These are phyloP conservation scores for Candolleomyces aberdarensis DNA, from an alignment of 768 basidiomycete genomes.

Conservation along the genomic window DNA sequence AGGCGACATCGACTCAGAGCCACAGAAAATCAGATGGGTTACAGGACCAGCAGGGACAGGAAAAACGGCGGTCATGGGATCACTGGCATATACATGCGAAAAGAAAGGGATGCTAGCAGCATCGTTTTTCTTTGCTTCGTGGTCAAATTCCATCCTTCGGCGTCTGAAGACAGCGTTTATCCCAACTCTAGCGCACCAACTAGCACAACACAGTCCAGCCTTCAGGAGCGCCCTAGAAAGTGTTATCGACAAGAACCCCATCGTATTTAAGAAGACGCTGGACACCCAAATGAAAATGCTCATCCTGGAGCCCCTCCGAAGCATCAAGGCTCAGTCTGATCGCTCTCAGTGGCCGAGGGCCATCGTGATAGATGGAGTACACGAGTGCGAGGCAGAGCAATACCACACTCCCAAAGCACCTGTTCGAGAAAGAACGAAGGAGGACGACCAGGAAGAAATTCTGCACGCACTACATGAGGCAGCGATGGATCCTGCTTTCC, in stretches of 20 bases:
- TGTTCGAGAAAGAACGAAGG: background rate
- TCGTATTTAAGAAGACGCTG: background rate
- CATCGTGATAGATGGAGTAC: constrained; percentile 11
- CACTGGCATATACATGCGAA: constrained; percentile 3
- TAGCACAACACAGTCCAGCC: background rate
- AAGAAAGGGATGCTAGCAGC: constrained; percentile 2
- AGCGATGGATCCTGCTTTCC: background rate
- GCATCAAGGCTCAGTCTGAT: background rate
- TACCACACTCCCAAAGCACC: background rate
- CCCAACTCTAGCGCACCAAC: constrained; percentile 3
- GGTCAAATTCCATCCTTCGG: background rate
- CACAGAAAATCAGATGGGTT: background rate
- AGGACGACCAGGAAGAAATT: background rate
- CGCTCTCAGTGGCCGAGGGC: background rate
- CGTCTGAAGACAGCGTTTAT: background rate
- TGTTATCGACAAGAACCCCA: background rate
- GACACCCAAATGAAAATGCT: background rate
- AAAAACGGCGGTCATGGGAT: constrained; percentile 9
- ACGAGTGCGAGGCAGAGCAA: constrained; percentile 7
- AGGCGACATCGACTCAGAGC: background rate
- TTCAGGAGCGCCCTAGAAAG: background rate
- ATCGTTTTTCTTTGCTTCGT: constrained; percentile 11
- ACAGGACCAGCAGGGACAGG: constrained; percentile 10
- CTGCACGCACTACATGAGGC: background rate
- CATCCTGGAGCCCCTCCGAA: background rate